Base-by-base conservation (phyloP, 345 rosid genomes). In the Camelina neglecta region DNA sequence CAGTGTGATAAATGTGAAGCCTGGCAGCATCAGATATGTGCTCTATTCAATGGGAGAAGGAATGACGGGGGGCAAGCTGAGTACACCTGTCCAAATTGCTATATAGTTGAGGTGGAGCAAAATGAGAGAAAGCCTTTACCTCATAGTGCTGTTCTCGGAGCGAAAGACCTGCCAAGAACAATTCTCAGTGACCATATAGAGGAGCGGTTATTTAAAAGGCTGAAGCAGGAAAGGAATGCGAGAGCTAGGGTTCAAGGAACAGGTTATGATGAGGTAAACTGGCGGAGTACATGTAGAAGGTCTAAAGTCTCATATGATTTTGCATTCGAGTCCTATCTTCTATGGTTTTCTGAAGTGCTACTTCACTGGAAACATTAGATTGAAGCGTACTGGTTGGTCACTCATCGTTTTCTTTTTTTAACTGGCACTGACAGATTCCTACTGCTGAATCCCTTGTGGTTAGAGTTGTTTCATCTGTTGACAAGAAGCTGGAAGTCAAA, bases 61-160 rank as follows among this genome's bases (percentile, higher is more conserved):
- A 96, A 96, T 86, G 99, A 96, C 59, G 99, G 99, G 57, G 99
- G 99, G 24, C 97, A 93, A 82, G 99, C 99, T 81, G 99, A 96
- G 69, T 96, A 96, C 81, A 96, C 99, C 65, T 96, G 99, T 82
- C 99, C 98, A 65, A 87, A 96, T 76, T 96, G 99, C 86, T 96
- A 90, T 73, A 90, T 93, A 29, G 59, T 33, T 64, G 99, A 96
- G 88, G 84, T 96, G 71, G 96, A 89, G 82, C 86, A 85, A 76
- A 97, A 93, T 69, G 94, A 93, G 83, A 91, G 99, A 64, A 84
- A 82, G 82, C 98, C 99, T 68, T 84, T 96, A 84, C 91, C 88
- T 11, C 99, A 92, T 76, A 96, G 93, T 86, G 96, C 97, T 77
- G 96, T 93, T 66, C 92, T 93, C 72, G 99, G 99, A 76, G 99